phyloP scores from a whole-genome alignment of 768 basidiomycete genomes.

The Hericium erinaceus region DNA sequence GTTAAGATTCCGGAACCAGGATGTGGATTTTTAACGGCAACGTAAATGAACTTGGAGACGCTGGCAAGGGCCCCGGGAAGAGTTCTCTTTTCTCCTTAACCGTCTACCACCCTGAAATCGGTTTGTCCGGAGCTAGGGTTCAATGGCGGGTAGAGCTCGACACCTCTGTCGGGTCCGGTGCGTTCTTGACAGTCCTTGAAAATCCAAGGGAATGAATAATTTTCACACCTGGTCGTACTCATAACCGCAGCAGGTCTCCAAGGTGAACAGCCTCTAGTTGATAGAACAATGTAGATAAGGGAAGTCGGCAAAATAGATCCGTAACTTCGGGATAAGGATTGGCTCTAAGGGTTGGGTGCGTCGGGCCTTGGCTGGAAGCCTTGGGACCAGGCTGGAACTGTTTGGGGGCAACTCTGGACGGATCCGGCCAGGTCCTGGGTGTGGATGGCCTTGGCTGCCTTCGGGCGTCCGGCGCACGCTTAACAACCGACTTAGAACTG shows the following conservation, averaged over 20 bases:
- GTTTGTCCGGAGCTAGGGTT: constrained; percentile 69
- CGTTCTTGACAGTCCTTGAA: constrained; percentile 72
- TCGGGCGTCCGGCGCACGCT: constrained; percentile 51
- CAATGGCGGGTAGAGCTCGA: constrained; percentile 62
- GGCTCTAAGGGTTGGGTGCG: constrained; percentile 73
- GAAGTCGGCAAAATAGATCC: constrained; percentile 76
- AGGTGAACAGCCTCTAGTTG: constrained; percentile 77
- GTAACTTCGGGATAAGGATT: constrained; percentile 76
- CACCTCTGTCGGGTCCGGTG: constrained; percentile 66
- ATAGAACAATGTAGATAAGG: constrained; percentile 76
- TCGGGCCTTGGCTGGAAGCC: constrained; percentile 70
- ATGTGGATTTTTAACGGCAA: constrained; percentile 63
- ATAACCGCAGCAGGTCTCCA: constrained; percentile 77
- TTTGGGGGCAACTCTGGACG: constrained; percentile 46
- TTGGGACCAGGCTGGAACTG: constrained; percentile 61
- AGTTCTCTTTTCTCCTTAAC: constrained; percentile 77
- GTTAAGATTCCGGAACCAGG: constrained; percentile 73
- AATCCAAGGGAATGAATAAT: constrained; percentile 67
- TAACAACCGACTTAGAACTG: constrained; percentile 70
- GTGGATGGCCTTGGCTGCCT: constrained; percentile 44
- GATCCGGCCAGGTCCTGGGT: constrained; percentile 31
- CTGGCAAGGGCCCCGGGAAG: constrained; percentile 67
- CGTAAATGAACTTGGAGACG: constrained; percentile 53
- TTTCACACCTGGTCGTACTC: constrained; percentile 67
- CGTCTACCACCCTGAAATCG: constrained; percentile 64